Base-by-base conservation (phyloP, 352 stramenopile genomes). In the Phytophthora sojae region DNA sequence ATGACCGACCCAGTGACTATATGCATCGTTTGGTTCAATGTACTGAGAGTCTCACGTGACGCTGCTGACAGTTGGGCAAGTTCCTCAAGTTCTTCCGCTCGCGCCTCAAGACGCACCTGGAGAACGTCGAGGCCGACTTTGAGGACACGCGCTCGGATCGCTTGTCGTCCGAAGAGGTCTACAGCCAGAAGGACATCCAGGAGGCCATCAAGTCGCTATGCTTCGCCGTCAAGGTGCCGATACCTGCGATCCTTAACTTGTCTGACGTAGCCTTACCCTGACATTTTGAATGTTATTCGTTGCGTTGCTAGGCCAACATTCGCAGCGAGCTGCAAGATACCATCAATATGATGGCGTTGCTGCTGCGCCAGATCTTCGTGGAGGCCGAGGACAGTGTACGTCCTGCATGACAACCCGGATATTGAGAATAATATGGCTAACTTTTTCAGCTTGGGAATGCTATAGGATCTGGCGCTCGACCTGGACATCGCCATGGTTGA, bases 1-100 rank as follows among this genome's bases (percentile, higher is more conserved):
- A 57, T 21, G 65, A 17, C 21, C n/a, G 35, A 17, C 35, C 15
- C 9, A 42, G 9, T 42, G 32, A 39, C 7, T 58, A 4, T 23
- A 14, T 12, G 14, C 7, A 50, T 3, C 26, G 25, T n/a, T 23
- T 15, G 7, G 32, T 42, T 17, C 6, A 30, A 30, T 42, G 35
- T 25, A n/a, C n/a, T n/a, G n/a, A n/a, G 32, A 73, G 58, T 52
- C 42, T 74, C 35, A 42, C 35, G 35, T 42, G 35, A 42, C 35
- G 26, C 26, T 30, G 26, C 9, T 42, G 44, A 69, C 23, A 94
- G 88, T 73, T 95, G 63, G 54, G 73, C 71, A 91, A 90, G 72
- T 94, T 95, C 63, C 86, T 95, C 77, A 93, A 94, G 81, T 94
- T 95, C 71, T 95, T 95, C 66, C 88, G 86, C 30, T 88, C 85